These are phyloP conservation scores for Agrocybe pediades DNA, from an alignment of 768 basidiomycete species.

Conservation along the genomic window DNA sequence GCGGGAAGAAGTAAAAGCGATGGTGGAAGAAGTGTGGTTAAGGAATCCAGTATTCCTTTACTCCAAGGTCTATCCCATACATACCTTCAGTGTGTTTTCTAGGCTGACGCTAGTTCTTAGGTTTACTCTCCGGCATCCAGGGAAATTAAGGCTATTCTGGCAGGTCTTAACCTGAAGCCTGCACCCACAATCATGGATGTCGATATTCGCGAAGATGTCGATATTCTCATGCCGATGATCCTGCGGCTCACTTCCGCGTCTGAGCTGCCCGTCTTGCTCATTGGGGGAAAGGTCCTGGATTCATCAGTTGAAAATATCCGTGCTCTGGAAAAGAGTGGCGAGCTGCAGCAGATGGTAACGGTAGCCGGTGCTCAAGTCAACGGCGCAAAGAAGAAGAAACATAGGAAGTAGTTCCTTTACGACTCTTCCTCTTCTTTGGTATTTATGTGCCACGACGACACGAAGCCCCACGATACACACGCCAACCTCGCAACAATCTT, in stretches of 20 bases:
- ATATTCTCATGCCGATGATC: conserved; percentile 63
- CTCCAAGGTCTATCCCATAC: conserved; percentile 53
- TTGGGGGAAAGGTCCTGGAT: conserved; percentile 64
- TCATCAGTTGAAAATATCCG: conserved; percentile 50
- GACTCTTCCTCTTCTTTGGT: conserved; percentile 9
- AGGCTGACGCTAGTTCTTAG: conserved; percentile 33
- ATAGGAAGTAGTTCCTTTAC: conserved; percentile 30
- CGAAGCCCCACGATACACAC: conserved; percentile 11
- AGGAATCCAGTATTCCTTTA: conserved; percentile 77
- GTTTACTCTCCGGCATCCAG: conserved; percentile 64
- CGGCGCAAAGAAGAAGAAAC: conserved; percentile 56
- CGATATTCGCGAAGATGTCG: conserved; percentile 71
- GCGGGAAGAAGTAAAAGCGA: conserved; percentile 53
- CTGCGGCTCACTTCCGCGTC: conserved; percentile 54
- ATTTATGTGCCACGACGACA: conserved; percentile 22
- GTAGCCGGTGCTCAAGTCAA: conserved; percentile 61
- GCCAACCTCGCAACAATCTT: not conserved
- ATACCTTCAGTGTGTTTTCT: not conserved
- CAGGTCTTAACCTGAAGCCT: conserved; percentile 58
- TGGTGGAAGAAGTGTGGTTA: conserved; percentile 70
- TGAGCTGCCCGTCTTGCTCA: conserved; percentile 66
- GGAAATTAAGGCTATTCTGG: conserved; percentile 63
- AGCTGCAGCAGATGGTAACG: conserved; percentile 49
- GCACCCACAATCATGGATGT: conserved; percentile 69
- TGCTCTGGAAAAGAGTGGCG: conserved; percentile 47